These are phyloP conservation scores for Trichoderma sp. DNA, from an alignment of 2,329 filamentous ascomycete species.

Conservation along the genomic window DNA sequence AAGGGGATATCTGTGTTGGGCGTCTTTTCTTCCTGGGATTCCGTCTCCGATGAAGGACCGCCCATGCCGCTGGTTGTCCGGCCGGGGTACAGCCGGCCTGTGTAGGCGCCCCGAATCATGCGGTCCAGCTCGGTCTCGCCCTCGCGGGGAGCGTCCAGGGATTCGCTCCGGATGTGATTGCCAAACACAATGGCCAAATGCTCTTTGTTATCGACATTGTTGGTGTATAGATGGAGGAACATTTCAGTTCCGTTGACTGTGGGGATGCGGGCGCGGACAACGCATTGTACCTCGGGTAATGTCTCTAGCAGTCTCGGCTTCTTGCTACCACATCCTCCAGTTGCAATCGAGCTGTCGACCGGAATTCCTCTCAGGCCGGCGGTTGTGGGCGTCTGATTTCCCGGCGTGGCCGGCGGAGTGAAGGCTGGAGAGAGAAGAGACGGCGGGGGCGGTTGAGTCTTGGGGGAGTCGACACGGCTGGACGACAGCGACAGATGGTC, in stretches of 20 bases:
- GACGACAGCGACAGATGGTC: slow-evolving; percentile 39
- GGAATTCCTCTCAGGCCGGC: slow-evolving; percentile 51
- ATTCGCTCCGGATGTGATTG: slow-evolving; percentile 71
- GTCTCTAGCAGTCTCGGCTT: slow-evolving; percentile 69
- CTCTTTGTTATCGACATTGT: slow-evolving; percentile 91
- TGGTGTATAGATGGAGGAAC: slow-evolving; percentile 93
- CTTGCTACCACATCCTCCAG: slow-evolving; percentile 60
- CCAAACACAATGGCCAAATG: slow-evolving; percentile 97
- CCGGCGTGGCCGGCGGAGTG: slow-evolving; percentile 67
- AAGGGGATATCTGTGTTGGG: slow-evolving; percentile 52
- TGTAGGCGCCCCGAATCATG: slow-evolving; percentile 93
- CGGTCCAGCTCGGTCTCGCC: slow-evolving; percentile 85
- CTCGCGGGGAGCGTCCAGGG: slow-evolving; percentile 66
- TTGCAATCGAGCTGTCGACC: slow-evolving; percentile 57
- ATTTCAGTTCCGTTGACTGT: slow-evolving; percentile 91
- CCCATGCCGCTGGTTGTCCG: slow-evolving; percentile 68
- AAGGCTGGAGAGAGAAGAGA: slow-evolving; percentile 86
- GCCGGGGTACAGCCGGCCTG: slow-evolving; percentile 81
- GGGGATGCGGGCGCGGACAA: slow-evolving; percentile 91
- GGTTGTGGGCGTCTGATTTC: slow-evolving; percentile 50
- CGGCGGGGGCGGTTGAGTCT: slow-evolving; percentile 44
- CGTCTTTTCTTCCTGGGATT: slow-evolving; percentile 20
- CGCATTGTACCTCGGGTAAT: slow-evolving; percentile 84
- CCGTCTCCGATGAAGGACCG: slow-evolving; percentile 26
- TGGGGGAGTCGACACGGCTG: slow-evolving; percentile 21